Evolutionary conservation across 1,139 yeast species (phyloP).

Genomic region (Lodderomyces elongisporus): DNA sequence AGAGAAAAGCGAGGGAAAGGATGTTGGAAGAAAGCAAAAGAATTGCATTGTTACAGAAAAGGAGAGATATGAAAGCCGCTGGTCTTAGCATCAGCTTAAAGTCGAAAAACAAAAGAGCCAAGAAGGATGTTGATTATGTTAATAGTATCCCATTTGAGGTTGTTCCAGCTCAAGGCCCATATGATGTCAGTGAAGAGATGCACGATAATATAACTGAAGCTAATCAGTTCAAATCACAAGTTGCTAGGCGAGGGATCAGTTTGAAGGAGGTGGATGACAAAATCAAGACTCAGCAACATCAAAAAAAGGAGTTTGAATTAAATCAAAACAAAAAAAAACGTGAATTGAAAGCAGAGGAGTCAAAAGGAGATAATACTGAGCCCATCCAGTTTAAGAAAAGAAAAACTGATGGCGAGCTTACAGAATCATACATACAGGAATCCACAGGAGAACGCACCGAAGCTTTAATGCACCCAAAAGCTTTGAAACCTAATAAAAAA

Average conservation of each 20-base stretch:
- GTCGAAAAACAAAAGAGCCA: slow-evolving; percentile 38
- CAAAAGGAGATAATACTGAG: not conserved
- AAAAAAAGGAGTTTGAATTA: slow-evolving; percentile 19
- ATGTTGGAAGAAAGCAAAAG: slow-evolving; percentile 69
- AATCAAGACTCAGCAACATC: slow-evolving; percentile 21
- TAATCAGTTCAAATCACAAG: slow-evolving; percentile 40
- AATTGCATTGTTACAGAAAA: slow-evolving; percentile 69
- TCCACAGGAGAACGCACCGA: too few relatives aligned
- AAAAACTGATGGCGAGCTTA: slow-evolving; percentile 15
- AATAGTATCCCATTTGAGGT: slow-evolving; percentile 80
- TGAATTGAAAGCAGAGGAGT: slow-evolving; percentile 12
- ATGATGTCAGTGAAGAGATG: slow-evolving; percentile 62
- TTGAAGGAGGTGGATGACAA: slow-evolving; percentile 35
- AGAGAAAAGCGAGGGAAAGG: slow-evolving; percentile 82
- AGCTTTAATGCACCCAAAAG: slow-evolving; percentile 3
- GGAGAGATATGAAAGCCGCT: slow-evolving; percentile 82
- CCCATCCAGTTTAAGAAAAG: slow-evolving; percentile 7
- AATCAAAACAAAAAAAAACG: slow-evolving; percentile 15
- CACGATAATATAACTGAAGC: slow-evolving; percentile 33
- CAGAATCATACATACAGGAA: too few relatives aligned
- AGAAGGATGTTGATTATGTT: slow-evolving; percentile 71
- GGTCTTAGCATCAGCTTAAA: slow-evolving; percentile 61
- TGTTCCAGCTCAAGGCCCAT: slow-evolving; percentile 63
- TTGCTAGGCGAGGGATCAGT: slow-evolving; percentile 45
- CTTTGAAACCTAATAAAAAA: slow-evolving; percentile 11